phyloP scores from a whole-genome alignment of 2,329 filamentous ascomycete genomes.

The Ophiostoma fasciatum region DNA sequence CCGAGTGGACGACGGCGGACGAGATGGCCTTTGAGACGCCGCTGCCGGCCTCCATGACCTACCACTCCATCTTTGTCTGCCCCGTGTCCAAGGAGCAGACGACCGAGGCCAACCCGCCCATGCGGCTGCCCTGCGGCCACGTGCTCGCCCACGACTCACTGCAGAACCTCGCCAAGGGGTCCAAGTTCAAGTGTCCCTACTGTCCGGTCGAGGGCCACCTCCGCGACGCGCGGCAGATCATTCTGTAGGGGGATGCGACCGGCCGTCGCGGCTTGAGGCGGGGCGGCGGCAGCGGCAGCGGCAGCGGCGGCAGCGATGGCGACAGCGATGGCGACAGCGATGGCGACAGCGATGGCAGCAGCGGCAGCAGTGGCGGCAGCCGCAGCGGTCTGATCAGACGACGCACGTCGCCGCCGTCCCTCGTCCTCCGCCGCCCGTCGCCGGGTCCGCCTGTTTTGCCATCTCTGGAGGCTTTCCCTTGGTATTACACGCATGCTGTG shows the following conservation, averaged over 20 bases:
- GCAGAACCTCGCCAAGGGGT: conserved; percentile 62
- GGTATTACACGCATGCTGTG: too few species aligned
- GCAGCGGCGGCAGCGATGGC: neutral
- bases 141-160: conserved; percentile 80
- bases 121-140: conserved; percentile 94
- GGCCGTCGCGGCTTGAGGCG: too few species aligned
- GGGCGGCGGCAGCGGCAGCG: neutral
- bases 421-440: too few species aligned
- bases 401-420: too few species aligned
- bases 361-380: too few species aligned
- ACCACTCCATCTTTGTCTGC: conserved; percentile 96
- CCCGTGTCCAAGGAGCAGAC: conserved; percentile 94
- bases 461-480: too few species aligned
- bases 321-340: too few species aligned
- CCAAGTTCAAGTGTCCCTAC: conserved; percentile 87
- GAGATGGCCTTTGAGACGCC: conserved; percentile 71
- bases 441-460: too few species aligned
- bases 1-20: conserved; percentile 85
- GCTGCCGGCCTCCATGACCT: conserved; percentile 47
- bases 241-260: conserved; percentile 38
- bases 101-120: conserved; percentile 82
- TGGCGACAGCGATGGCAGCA: too few species aligned
- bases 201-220: conserved; percentile 73
- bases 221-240: conserved; percentile 61
- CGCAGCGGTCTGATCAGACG: too few species aligned